Evolutionary conservation across 306 rosid genomes (phyloP).

Genomic region (Lathyrus oleraceus): DNA sequence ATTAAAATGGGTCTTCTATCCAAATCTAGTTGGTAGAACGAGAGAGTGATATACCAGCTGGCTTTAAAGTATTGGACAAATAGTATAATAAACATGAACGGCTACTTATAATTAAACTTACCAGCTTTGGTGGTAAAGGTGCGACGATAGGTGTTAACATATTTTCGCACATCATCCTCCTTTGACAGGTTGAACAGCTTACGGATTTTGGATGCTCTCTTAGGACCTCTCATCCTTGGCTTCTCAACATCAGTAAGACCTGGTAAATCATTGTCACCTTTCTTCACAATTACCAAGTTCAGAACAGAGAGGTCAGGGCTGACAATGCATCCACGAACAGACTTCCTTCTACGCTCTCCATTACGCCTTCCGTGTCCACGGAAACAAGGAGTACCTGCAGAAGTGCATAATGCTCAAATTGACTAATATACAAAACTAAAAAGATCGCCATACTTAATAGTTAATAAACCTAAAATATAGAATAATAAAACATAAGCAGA

Average conservation of each 20-base stretch:
- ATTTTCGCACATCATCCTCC: conserved; percentile 46
- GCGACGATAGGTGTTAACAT: conserved; percentile 44
- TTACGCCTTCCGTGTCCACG: conserved; percentile 48
- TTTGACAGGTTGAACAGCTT: conserved; percentile 45
- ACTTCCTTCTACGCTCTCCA: conserved; percentile 49
- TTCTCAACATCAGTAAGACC: conserved; percentile 44
- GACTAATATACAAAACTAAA: background rate
- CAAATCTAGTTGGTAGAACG: background rate
- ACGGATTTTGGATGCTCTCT: conserved; percentile 45
- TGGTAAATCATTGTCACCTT: conserved; percentile 40
- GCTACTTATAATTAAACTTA: conserved; percentile 10
- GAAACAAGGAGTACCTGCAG: conserved; percentile 45
- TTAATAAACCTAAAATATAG: no score
- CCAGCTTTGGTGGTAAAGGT: conserved; percentile 41
- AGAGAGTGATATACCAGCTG: background rate
- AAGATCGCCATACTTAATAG: no score
- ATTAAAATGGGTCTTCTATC: background rate
- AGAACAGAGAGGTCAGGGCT: conserved; percentile 47
- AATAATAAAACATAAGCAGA: no score
- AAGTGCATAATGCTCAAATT: background rate
- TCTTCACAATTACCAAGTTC: conserved; percentile 48
- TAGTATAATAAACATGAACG: background rate
- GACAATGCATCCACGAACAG: conserved; percentile 49
- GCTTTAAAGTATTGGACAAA: background rate
- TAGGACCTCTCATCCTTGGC: conserved; percentile 50